Percentiles rank a stretch among this genome's conserved stretches.
These are phyloP conservation scores for Rutstroemia sp. DNA, from an alignment of 2,329 filamentous ascomycete species.

Conservation along the genomic window DNA sequence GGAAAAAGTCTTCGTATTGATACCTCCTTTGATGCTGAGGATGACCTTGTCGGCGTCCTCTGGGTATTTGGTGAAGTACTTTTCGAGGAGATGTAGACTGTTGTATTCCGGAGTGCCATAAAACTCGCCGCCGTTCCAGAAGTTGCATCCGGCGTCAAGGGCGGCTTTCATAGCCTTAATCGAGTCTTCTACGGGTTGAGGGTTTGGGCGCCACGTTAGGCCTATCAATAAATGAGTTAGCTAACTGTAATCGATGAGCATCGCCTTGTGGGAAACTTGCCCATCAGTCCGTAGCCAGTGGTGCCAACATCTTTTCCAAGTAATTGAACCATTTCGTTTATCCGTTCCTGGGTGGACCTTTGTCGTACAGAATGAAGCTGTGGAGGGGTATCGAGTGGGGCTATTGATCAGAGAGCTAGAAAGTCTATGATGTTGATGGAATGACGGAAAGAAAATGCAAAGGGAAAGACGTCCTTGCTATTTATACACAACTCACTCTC, in stretches of 20 bases:
- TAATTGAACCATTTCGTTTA: conserved; percentile 20
- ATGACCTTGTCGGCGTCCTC: conserved; percentile 56
- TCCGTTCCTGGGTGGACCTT: background rate
- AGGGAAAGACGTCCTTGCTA: background rate
- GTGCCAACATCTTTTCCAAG: conserved; percentile 23
- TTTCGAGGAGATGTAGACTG: conserved; percentile 49
- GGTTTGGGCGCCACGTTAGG: conserved; percentile 28
- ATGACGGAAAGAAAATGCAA: background rate
- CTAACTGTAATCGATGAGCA: background rate
- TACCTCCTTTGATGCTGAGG: conserved; percentile 54
- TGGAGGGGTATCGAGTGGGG: background rate
- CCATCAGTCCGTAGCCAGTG: conserved; percentile 25
- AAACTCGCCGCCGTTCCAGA: conserved; percentile 59
- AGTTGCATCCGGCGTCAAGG: conserved; percentile 37
- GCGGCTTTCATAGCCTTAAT: conserved; percentile 50
- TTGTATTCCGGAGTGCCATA: conserved; percentile 55
- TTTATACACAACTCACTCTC: no score
- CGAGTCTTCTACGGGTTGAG: conserved; percentile 38
- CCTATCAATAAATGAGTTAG: conserved; percentile 15
- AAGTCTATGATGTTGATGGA: background rate
- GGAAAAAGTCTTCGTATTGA: conserved; percentile 29
- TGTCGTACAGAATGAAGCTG: background rate
- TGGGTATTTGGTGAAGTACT: conserved; percentile 57
- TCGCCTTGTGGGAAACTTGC: background rate
- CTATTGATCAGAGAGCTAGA: no score